These are phyloP conservation scores for Eucalyptus erythrocorys DNA, from an alignment of 345 rosid genomes.

Conservation along the genomic window DNA sequence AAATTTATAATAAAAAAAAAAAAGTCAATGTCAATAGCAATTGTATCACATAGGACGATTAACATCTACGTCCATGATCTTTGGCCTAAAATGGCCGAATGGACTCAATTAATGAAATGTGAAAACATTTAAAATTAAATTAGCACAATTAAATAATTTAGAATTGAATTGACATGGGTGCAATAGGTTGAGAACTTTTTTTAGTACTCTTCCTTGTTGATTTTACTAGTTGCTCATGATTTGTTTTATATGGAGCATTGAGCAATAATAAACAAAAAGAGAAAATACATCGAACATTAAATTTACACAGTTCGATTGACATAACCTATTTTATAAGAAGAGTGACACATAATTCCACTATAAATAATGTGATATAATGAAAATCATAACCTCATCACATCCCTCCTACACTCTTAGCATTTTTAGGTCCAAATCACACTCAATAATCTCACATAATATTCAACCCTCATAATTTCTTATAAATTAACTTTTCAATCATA, in stretches of 20 bases:
- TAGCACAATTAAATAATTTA: not conserved
- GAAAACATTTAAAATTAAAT: not conserved
- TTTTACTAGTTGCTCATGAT: not conserved
- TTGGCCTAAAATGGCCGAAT: not conserved
- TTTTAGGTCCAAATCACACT: not conserved
- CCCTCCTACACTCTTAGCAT: not conserved
- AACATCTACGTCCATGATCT: too few relatives aligned
- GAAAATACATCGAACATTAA: not conserved
- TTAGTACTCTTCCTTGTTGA: not conserved
- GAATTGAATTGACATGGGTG: not conserved
- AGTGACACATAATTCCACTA: not conserved
- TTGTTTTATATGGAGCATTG: not conserved
- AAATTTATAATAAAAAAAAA: too few relatives aligned
- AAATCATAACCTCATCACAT: not conserved
- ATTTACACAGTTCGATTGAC: not conserved
- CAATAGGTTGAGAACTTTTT: not conserved
- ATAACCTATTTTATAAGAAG: not conserved
- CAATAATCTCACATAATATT: not conserved
- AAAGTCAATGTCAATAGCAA: not conserved
- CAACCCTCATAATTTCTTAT: not conserved
- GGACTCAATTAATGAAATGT: not conserved
- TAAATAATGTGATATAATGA: not conserved
- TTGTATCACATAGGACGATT: fast-evolving
- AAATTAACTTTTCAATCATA: not conserved
- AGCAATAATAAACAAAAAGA: not conserved